A percentile compares a stretch with the other conserved stretches of the same genome.
Conservation (phyloP, 2,329 filamentous ascomycete species). For the Pleomassaria siparia region DNA sequence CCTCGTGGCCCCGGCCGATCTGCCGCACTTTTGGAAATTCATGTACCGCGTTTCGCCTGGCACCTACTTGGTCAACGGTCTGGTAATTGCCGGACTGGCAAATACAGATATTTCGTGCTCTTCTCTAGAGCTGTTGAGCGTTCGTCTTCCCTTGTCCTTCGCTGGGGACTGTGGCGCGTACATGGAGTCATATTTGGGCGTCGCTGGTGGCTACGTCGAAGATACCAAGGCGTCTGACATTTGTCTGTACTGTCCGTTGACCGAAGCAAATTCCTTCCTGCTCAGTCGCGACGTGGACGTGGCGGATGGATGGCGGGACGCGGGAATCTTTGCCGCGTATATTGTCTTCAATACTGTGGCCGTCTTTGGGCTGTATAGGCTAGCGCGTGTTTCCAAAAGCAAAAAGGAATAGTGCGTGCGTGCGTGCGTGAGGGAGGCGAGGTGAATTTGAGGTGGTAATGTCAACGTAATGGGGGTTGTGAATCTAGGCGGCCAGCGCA, state of each 20-base stretch:
- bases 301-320: constrained; percentile 46
- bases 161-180: constrained; percentile 48
- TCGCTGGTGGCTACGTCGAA: constrained; percentile 42
- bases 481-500: no score
- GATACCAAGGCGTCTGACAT: constrained; percentile 44
- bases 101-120: constrained; percentile 65
- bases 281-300: constrained; percentile 1
- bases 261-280: constrained; percentile 1
- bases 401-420: constrained; percentile 1
- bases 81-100: constrained; percentile 63
- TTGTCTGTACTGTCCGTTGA: constrained; percentile 50
- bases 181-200: constrained; percentile 41
- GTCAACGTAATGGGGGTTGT: no score
- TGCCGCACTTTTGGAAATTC: constrained; percentile 76
- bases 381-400: constrained; percentile 49
- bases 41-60: constrained; percentile 79
- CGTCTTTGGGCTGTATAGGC: constrained; percentile 52
- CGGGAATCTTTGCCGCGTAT: constrained; percentile 43
- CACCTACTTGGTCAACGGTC: constrained; percentile 75
- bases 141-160: constrained; percentile 36
- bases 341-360: constrained; percentile 47
- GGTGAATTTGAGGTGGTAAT: no score
- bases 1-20: constrained; percentile 58
- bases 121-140: constrained; percentile 62
- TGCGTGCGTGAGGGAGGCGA: no score